phyloP scores from a whole-genome alignment of 2,329 filamentous ascomycete genomes.

The Botryotinia globosa region DNA sequence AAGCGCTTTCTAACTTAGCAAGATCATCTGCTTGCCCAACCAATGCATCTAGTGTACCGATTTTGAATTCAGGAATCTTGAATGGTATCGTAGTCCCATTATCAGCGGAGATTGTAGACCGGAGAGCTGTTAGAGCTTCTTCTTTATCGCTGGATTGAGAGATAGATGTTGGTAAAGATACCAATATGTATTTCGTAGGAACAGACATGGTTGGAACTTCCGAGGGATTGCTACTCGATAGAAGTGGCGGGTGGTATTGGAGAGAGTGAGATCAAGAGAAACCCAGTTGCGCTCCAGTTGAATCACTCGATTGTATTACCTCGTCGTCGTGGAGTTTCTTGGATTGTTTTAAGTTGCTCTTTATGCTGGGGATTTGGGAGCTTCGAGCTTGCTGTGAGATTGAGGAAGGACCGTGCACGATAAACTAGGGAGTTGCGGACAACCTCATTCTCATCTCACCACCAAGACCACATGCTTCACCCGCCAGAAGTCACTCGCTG shows the following conservation, averaged over 20 bases:
- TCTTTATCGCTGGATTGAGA: slow-evolving; percentile 76
- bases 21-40: slow-evolving; percentile 97
- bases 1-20: slow-evolving; percentile 77
- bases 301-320: not conserved
- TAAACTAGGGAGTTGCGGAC: slow-evolving; percentile 17
- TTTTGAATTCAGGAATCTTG: slow-evolving; percentile 90
- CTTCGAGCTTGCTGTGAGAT: slow-evolving; percentile 22
- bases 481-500: not conserved
- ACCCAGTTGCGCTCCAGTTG: not conserved
- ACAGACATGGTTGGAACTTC: slow-evolving; percentile 32
- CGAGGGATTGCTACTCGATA: not conserved
- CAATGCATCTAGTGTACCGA: slow-evolving; percentile 90
- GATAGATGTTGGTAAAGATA: slow-evolving; percentile 86
- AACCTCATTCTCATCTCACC: slow-evolving; percentile 3
- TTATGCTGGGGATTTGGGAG: slow-evolving; percentile 17
- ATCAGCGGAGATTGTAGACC: slow-evolving; percentile 68
- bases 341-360: slow-evolving; percentile 4
- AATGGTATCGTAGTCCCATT: slow-evolving; percentile 76
- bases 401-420: slow-evolving; percentile 20
- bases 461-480: not conserved
- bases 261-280: not conserved
- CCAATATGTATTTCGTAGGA: slow-evolving; percentile 69
- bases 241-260: not conserved
- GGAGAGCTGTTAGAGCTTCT: slow-evolving; percentile 75
- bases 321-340: not conserved